These are phyloP conservation scores for Moesziomyces globuligerus DNA, from an alignment of 1,284 basidiomycete species.

Conservation along the genomic window DNA sequence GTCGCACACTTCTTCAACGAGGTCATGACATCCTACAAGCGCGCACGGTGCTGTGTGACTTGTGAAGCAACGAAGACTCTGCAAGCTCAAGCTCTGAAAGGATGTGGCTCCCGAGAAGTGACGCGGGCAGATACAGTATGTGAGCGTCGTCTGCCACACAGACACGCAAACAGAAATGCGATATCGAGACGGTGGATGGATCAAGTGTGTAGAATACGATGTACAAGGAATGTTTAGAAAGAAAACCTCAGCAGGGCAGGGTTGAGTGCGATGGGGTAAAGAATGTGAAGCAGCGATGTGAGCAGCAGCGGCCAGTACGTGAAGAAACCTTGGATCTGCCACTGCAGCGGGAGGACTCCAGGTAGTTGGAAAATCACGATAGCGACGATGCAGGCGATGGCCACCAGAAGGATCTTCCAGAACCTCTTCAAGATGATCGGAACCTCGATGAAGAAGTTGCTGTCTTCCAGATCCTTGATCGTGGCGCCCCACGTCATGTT, in stretches of 20 bases:
- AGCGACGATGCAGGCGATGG: conserved; percentile 73
- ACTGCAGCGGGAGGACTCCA: conserved; percentile 72
- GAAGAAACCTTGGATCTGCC: conserved; percentile 69
- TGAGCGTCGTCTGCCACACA: no score
- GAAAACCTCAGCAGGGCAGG: conserved; percentile 52
- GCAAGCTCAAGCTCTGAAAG: no score
- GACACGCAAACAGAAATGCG: no score
- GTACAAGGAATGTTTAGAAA: conserved; percentile 45
- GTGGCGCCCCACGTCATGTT: conserved; percentile 78
- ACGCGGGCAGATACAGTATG: no score
- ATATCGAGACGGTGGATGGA: no score
- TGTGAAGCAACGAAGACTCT: no score
- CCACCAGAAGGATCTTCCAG: conserved; percentile 71
- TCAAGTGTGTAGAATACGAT: no score
- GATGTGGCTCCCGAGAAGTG: no score
- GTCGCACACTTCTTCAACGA: no score
- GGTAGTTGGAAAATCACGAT: conserved; percentile 52
- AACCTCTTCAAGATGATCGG: conserved; percentile 73
- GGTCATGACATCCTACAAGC: no score
- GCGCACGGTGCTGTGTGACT: no score
- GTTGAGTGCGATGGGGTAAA: conserved; percentile 54
- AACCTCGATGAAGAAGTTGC: conserved; percentile 86
- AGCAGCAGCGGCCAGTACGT: conserved; percentile 32
- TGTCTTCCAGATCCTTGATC: conserved; percentile 50
- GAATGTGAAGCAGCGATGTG: conserved; percentile 23